Base-by-base conservation (phyloP, 192 early-diverging fungal species). In the Entomortierella chlamydospora region DNA sequence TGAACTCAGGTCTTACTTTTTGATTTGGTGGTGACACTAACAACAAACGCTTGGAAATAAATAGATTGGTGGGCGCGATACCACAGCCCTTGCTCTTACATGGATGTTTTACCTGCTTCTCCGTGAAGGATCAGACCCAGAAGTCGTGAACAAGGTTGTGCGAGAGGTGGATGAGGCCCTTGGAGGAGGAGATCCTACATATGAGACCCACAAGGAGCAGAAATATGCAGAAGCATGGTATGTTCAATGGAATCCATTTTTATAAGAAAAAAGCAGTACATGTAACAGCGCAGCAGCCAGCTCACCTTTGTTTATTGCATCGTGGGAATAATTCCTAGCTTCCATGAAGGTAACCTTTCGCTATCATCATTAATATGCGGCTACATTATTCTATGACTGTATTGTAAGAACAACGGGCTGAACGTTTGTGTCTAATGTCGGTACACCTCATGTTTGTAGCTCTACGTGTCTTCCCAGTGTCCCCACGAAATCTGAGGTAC, bases 391-490 rank as follows among this genome's bases (percentile, higher is more conserved):
- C 5, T 37, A 10, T 37, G 10, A 37, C 34, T 10, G 10, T 7
- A 10, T 7, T 37, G 34, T 37, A 37, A 7, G 34, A 37, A 37
- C 10, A 7, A 7, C n/a, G n/a, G n/a, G 10, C 34, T 37, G 10
- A 37, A 7, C 34, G 5, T 37, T 37, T 37, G 34, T 37, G n/a
- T n/a, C n/a, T n/a, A n/a, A n/a, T n/a, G n/a, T n/a, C n/a, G 34
- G 34, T 7, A 37, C 34, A 37, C n/a, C 34, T 37, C 10, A 37
- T 54, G 28, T 30, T 79, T 13, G 83, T 90, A 81, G 79, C 87
- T 1, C 64, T 92, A 12, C 84, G 93, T 8, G 58, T 93, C n/a
- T 84, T 85, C 69, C 92, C 92, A 22, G 66, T 84, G n/a, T 17
- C 62, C n/a, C 59, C 91, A 8, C n/a, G 22, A 0, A 84, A 91